Conservation (phyloP, 2,329 filamentous ascomycete genomes). For the Aspergillus texensis region DNA sequence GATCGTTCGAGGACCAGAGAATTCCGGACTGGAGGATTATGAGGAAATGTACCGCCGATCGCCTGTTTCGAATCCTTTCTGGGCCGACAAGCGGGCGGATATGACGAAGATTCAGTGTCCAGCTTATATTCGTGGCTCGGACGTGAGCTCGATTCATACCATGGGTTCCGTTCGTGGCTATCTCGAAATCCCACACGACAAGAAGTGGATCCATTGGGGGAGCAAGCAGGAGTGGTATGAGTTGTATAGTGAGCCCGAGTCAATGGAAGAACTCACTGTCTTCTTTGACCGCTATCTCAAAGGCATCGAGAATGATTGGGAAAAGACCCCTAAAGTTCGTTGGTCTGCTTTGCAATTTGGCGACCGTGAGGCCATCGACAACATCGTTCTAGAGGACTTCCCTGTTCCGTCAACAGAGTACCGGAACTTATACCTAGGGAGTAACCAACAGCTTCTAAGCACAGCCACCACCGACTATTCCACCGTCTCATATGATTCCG, state of each 20-base stretch:
- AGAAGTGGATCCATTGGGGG: conserved; percentile 51
- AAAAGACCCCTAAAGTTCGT: conserved; percentile 50
- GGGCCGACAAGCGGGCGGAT: conserved; percentile 43
- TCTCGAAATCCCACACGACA: conserved; percentile 37
- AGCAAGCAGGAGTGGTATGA: conserved; percentile 52
- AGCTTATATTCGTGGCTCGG: conserved; percentile 39
- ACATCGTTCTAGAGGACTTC: conserved; percentile 38
- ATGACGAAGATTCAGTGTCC: conserved; percentile 40
- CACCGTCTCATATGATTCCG: conserved; percentile 36
- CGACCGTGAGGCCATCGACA: conserved; percentile 28
- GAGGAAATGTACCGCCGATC: conserved; percentile 46
- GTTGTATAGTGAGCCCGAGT: conserved; percentile 39
- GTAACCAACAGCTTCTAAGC: not conserved
- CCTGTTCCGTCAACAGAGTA: conserved; percentile 40
- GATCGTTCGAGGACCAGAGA: conserved; percentile 37
- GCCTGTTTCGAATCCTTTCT: conserved; percentile 37
- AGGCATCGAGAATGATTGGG: conserved; percentile 49
- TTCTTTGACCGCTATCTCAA: conserved; percentile 55
- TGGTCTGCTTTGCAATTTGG: conserved; percentile 46
- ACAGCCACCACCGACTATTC: not conserved
- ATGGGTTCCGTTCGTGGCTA: conserved; percentile 43
- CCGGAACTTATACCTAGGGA: conserved; percentile 33
- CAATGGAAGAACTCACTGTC: conserved; percentile 40
- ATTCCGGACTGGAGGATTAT: conserved; percentile 43
- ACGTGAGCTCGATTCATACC: conserved; percentile 37